Evolutionary conservation across 805 yeast genomes (phyloP).

Genomic region (Yarrowia keelungensis): DNA sequence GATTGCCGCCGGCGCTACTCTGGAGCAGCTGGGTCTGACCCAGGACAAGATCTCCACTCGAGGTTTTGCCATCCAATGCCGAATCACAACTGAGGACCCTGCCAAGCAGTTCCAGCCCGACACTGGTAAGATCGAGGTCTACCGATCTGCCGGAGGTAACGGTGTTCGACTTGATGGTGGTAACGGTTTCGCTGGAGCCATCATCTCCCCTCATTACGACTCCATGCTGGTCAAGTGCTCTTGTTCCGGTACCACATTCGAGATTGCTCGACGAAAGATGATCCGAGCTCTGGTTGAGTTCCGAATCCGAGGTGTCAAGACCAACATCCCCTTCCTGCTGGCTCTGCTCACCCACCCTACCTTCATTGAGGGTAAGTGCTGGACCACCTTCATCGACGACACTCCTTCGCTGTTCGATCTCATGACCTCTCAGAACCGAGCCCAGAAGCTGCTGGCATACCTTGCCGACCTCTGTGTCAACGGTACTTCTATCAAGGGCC

Average conservation of each 20-base stretch:
- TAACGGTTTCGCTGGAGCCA: conserved; percentile 96
- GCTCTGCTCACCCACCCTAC: conserved; percentile 90
- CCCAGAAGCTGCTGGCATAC: conserved; percentile 89
- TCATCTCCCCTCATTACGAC: conserved; percentile 96
- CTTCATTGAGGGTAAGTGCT: conserved; percentile 84
- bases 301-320: conserved; percentile 98
- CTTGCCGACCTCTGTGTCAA: conserved; percentile 93
- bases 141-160: conserved; percentile 98
- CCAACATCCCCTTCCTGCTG: conserved; percentile 94
- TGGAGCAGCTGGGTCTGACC: conserved; percentile 86
- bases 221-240: conserved; percentile 98
- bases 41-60: conserved; percentile 95
- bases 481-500: conserved; percentile 96
- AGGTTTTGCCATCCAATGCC: conserved; percentile 98
- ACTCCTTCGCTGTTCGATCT: conserved; percentile 95
- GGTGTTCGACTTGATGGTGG: conserved; percentile 99
- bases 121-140: conserved; percentile 97
- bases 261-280: conserved; percentile 97
- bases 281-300: conserved; percentile 94
- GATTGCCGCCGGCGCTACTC: conserved; percentile 97
- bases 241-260: conserved; percentile 96
- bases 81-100: conserved; percentile 99
- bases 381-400: conserved; percentile 99
- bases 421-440: conserved; percentile 95
- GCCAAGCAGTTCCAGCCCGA: conserved; percentile 97